phyloP scores from a whole-genome alignment of 2,329 filamentous ascomycete species.

The Trichoderma endophyticum region DNA sequence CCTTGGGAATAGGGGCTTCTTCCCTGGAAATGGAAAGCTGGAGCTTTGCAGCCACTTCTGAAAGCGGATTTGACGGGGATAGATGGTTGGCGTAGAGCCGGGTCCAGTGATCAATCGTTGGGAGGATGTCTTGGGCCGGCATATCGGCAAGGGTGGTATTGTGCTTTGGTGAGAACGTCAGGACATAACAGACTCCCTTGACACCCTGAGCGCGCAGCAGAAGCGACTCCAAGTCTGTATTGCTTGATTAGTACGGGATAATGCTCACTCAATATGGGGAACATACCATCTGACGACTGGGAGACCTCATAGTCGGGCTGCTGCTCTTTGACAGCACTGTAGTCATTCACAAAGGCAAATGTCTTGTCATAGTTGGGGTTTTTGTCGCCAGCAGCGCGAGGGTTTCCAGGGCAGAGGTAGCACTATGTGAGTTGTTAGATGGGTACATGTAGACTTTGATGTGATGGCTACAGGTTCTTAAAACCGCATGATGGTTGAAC shows the following conservation, averaged over 20 bases:
- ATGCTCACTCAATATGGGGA: background rate
- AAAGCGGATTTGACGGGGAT: slow-evolving; percentile 66
- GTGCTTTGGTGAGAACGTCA: slow-evolving; percentile 90
- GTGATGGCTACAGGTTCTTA: background rate
- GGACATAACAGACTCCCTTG: slow-evolving; percentile 93
- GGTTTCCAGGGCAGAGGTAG: slow-evolving; percentile 91
- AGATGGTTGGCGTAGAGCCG: slow-evolving; percentile 82
- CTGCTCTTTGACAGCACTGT: slow-evolving; percentile 91
- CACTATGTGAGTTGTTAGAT: slow-evolving; percentile 51
- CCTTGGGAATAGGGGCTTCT: slow-evolving; percentile 49
- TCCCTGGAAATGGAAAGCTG: slow-evolving; percentile 39
- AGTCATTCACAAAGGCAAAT: slow-evolving; percentile 96
- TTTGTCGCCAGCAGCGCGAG: slow-evolving; percentile 77
- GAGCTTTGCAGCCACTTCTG: slow-evolving; percentile 37
- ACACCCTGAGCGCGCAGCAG: slow-evolving; percentile 82
- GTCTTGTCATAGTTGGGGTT: slow-evolving; percentile 87
- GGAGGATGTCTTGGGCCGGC: slow-evolving; percentile 69
- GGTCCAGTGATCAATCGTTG: slow-evolving; percentile 87
- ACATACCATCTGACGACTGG: slow-evolving; percentile 36
- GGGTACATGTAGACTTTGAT: background rate
- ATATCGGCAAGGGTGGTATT: slow-evolving; percentile 93
- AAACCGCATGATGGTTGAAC: background rate
- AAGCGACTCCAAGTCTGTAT: slow-evolving; percentile 65
- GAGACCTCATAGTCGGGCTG: slow-evolving; percentile 70
- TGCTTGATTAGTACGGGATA: background rate